Conservation (phyloP, 1,284 basidiomycete genomes). For the Ustilago bromivora region DNA sequence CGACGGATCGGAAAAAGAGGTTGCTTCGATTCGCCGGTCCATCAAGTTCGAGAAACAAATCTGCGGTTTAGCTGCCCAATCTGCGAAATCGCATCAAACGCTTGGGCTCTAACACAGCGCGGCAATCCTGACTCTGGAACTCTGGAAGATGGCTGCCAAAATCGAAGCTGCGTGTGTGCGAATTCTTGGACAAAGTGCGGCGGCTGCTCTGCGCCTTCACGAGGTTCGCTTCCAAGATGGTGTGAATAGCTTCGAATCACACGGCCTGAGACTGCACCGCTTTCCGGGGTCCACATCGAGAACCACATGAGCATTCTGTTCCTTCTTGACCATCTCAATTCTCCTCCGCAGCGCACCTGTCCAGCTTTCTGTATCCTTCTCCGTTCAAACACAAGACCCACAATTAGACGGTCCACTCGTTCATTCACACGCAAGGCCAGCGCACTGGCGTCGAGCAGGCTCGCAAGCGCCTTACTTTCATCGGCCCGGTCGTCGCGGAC, state of each 20-base stretch:
- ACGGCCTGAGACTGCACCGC: background rate
- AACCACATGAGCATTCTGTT: background rate
- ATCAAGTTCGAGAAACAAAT: background rate
- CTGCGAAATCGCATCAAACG: background rate
- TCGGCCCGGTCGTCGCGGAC: no score
- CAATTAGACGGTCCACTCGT: background rate
- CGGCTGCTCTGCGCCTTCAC: background rate
- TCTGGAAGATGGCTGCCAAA: background rate
- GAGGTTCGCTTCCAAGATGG: background rate
- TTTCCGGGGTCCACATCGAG: background rate
- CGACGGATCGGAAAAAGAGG: background rate
- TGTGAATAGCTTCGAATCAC: background rate
- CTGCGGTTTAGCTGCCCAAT: background rate
- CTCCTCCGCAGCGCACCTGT: no score
- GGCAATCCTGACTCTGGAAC: background rate
- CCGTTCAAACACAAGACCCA: no score
- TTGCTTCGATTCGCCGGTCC: background rate
- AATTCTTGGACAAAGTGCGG: background rate
- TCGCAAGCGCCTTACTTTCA: background rate
- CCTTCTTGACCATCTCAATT: background rate
- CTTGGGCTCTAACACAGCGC: background rate
- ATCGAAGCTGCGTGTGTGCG: background rate
- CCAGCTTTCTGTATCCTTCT: no score
- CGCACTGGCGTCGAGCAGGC: background rate
- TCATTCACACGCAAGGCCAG: background rate